Conservation (phyloP, 2,329 filamentous ascomycete genomes). For the Ascochyta rabiei region DNA sequence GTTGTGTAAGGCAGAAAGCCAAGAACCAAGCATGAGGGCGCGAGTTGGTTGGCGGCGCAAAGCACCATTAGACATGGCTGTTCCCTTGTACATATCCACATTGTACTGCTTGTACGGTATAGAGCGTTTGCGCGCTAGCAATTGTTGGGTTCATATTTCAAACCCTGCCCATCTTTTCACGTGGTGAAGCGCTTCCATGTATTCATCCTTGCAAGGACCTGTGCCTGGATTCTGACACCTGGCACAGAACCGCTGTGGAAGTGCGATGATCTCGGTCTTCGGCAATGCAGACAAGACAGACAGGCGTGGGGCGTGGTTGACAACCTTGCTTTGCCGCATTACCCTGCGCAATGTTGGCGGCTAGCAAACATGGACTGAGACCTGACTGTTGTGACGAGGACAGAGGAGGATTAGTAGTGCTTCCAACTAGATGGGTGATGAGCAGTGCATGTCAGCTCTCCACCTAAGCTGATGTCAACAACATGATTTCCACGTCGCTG, state of each 20-base stretch:
- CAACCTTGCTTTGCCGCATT: not conserved
- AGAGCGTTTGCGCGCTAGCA: constrained; percentile 8
- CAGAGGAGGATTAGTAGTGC: not conserved
- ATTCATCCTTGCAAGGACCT: not conserved
- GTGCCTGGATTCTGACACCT: not conserved
- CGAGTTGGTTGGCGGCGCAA: constrained; percentile 3
- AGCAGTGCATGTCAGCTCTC: not conserved
- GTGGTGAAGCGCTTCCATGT: not conserved
- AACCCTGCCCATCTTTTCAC: not conserved
- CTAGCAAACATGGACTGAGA: not conserved
- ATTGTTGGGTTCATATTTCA: constrained; percentile 8
- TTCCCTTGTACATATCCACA: constrained; percentile 18
- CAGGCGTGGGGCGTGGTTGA: not conserved
- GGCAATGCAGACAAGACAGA: not conserved
- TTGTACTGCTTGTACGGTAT: constrained; percentile 16
- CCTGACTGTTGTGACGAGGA: not conserved
- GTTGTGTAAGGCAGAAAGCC: constrained; percentile 2
- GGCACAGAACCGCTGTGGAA: too few species aligned
- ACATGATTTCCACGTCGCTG: not conserved
- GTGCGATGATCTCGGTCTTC: not conserved
- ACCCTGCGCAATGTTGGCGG: not conserved
- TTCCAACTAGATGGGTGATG: not conserved
- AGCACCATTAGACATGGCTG: constrained; percentile 12
- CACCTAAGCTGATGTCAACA: not conserved
- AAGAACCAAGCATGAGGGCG: constrained; percentile 2